Percentiles rank a stretch among this genome's conserved stretches.
These are phyloP conservation scores for Knufia fluminis DNA, from an alignment of 2,329 filamentous ascomycete genomes.

Conservation along the genomic window DNA sequence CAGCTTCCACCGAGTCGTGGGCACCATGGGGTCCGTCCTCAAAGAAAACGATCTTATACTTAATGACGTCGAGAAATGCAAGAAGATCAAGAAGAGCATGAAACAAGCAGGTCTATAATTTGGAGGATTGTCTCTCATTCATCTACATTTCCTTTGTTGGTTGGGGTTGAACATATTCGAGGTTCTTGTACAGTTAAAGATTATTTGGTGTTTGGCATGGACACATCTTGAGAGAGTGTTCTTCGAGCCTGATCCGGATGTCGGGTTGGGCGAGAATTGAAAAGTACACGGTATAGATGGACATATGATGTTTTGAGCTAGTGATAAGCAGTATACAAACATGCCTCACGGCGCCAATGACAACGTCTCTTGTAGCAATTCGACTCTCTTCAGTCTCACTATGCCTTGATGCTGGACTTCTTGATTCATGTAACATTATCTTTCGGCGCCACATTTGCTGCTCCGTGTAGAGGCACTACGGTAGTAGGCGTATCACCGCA, in stretches of 20 bases:
- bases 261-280: neutral
- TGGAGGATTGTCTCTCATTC: neutral
- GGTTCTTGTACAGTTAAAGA: neutral
- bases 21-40: conserved; percentile 63
- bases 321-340: neutral
- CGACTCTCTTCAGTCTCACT: neutral
- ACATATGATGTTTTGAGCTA: neutral
- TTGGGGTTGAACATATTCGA: neutral
- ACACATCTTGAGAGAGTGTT: neutral
- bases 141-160: neutral
- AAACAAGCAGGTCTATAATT: conserved; percentile 20
- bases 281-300: neutral
- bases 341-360: neutral
- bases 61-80: conserved; percentile 54
- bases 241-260: neutral
- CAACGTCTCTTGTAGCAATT: neutral
- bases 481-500: too few relatives aligned
- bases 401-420: too few relatives aligned
- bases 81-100: conserved; percentile 51
- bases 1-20: conserved; percentile 75
- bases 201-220: neutral
- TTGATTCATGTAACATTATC: too few relatives aligned
- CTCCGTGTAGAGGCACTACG: too few relatives aligned
- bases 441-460: too few relatives aligned
- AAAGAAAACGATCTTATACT: conserved; percentile 58